Percentiles rank a stretch among this genome's conserved stretches.
These are phyloP conservation scores for Pichiaceae sp. DNA, from an alignment of 1,139 yeast genomes.

Conservation along the genomic window DNA sequence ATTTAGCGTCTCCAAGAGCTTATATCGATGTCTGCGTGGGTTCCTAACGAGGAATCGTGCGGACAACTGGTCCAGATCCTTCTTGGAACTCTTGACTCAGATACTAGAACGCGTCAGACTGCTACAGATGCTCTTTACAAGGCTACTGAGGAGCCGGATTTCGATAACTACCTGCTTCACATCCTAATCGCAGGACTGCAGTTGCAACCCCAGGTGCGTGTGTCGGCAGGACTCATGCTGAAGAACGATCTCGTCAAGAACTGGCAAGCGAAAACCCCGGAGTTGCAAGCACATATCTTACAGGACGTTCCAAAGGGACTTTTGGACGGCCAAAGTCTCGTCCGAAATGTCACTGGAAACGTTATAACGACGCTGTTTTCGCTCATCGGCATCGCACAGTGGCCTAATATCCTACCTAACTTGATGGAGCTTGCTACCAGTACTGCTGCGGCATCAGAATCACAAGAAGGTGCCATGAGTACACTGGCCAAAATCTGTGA, in stretches of 20 bases:
- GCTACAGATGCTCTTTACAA: constrained; percentile 61
- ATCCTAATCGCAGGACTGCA: constrained; percentile 50
- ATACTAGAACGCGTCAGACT: constrained; percentile 42
- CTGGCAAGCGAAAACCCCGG: constrained; percentile 21
- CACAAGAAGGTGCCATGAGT: constrained; percentile 71
- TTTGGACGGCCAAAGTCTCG: constrained; percentile 46
- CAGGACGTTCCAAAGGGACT: constrained; percentile 64
- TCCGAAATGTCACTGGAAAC: constrained; percentile 83
- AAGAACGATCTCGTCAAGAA: constrained; percentile 52
- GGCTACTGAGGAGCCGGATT: constrained; percentile 65
- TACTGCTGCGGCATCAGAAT: constrained; percentile 27
- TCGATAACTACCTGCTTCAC: constrained; percentile 69
- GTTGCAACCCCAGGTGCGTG: constrained; percentile 47
- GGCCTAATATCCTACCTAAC: constrained; percentile 71
- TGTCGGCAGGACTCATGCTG: constrained; percentile 81
- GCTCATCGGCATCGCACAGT: constrained; percentile 57
- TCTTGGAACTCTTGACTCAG: constrained; percentile 56
- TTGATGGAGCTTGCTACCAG: constrained; percentile 51
- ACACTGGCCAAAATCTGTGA: constrained; percentile 86
- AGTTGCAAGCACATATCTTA: constrained; percentile 47
- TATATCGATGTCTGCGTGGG: constrained; percentile 43
- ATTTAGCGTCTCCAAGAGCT: background rate
- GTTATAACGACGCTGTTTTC: constrained; percentile 79
- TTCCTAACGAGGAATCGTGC: constrained; percentile 53
- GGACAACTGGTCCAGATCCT: constrained; percentile 57